Evolutionary conservation across 768 basidiomycete species (phyloP), one percentile per base, ranked within the genome.

Genomic region (Nidula microcarpa): DNA sequence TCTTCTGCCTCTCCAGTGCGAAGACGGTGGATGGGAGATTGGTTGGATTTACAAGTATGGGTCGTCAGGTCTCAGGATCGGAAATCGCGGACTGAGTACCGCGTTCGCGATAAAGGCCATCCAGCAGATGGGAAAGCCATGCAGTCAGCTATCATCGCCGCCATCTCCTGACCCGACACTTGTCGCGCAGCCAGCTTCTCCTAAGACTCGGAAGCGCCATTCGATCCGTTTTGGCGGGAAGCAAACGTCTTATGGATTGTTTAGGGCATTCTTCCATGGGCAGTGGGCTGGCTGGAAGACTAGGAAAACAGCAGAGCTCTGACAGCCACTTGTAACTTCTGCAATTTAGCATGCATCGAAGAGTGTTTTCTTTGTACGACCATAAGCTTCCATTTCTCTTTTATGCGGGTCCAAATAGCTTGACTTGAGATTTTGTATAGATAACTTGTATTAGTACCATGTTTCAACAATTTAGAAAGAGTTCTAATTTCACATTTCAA

Each of bases 31-130:
- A 3, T 85, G 79, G 78, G 74, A 71, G 18, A 68, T 68, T 7
- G 75, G 83, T 1, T 82, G 80, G 79, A 68, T 84, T 16, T 85
- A 81, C 68, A 79, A 75, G 62, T 81, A 78, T 53, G 79, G 78
- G 4, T 69, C 71, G 0, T 72, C 77, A 0, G 76, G 73, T 0
- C 62, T 80, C 47, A 70, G 65, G 48, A 78, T 84, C 32, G 77
- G 79, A 10, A 84, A 84, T 62, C 73, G 77, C 5, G 81, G 82
- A 0, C 65, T 83, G 17, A 76, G 76, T 2, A 83, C 81, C 18
- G 80, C 80, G 1, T 58, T 82, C 23, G 81, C 81, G 10, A 62
- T 82, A 54, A 77, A 76, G 36, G 82, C 82, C 6, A 70, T 82
- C 39, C 64, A 71, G 47, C 65, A 64, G 2, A 59, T 70, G 56